These are phyloP conservation scores for Carpinus fangiana DNA, from an alignment of 306 rosid species.

Conservation along the genomic window DNA sequence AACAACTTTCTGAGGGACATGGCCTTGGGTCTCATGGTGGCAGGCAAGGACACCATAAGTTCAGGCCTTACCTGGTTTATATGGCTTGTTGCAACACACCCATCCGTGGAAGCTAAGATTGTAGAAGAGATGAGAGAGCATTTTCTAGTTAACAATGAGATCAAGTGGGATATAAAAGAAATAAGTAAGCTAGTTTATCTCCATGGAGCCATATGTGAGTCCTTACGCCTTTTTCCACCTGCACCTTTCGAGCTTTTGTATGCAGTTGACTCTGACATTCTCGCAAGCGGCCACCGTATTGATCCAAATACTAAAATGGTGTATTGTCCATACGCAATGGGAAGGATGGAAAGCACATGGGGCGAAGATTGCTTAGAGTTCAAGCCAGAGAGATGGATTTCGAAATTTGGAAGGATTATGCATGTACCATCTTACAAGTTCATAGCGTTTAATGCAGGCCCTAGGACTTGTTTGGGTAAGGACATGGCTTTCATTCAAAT, in stretches of 20 bases:
- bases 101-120: slow-evolving; percentile 43
- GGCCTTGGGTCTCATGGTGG: slow-evolving; percentile 34
- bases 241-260: slow-evolving; percentile 39
- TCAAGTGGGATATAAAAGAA: slow-evolving; percentile 11
- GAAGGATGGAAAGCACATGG: slow-evolving; percentile 53
- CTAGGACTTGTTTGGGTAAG: slow-evolving; percentile 56
- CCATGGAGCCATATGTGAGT: slow-evolving; percentile 53
- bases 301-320: slow-evolving; percentile 9
- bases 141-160: not conserved
- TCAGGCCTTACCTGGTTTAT: slow-evolving; percentile 54
- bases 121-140: slow-evolving; percentile 36
- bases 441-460: slow-evolving; percentile 52
- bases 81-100: slow-evolving; percentile 46
- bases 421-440: slow-evolving; percentile 51
- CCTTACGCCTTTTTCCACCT: slow-evolving; percentile 57
- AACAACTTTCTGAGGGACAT: slow-evolving; percentile 49
- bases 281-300: slow-evolving; percentile 54
- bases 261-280: slow-evolving; percentile 30
- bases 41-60: slow-evolving; percentile 48
- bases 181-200: slow-evolving; percentile 45
- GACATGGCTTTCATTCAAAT: slow-evolving; percentile 40
- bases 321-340: slow-evolving; percentile 44
- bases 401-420: slow-evolving; percentile 24
- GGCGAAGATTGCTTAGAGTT: slow-evolving; percentile 55
- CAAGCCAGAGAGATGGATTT: slow-evolving; percentile 70